phyloP scores from a whole-genome alignment of 257 asterid species.

The Osmanthus fragrans region DNA sequence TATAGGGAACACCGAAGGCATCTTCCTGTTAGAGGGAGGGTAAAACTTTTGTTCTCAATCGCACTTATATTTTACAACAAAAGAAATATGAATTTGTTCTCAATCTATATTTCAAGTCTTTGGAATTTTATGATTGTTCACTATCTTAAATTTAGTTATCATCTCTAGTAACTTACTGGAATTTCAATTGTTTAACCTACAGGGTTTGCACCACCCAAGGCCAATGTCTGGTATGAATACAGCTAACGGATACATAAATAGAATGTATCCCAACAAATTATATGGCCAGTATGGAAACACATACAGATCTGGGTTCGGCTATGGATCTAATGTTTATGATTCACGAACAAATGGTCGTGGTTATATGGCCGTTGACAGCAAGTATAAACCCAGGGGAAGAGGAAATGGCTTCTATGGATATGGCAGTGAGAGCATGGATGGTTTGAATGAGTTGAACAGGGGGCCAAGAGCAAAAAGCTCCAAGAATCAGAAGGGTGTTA shows the following conservation, averaged over 20 bases:
- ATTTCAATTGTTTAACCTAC: slow-evolving; percentile 6
- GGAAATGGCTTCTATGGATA: slow-evolving; percentile 47
- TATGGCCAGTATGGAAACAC: slow-evolving; percentile 60
- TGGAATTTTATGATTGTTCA: background rate
- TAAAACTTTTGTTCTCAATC: background rate
- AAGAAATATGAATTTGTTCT: background rate
- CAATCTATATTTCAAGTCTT: background rate
- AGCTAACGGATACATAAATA: slow-evolving; percentile 49
- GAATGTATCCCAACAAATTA: slow-evolving; percentile 55
- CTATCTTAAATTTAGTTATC: background rate
- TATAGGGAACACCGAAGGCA: background rate
- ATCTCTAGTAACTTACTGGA: slow-evolving; percentile 2
- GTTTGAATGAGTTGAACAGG: slow-evolving; percentile 66
- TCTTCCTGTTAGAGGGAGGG: background rate
- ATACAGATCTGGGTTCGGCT: slow-evolving; percentile 54
- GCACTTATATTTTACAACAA: background rate
- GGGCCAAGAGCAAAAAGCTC: slow-evolving; percentile 65
- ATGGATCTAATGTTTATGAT: slow-evolving; percentile 51
- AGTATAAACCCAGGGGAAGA: slow-evolving; percentile 62
- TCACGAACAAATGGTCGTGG: slow-evolving; percentile 51
- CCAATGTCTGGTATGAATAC: slow-evolving; percentile 47
- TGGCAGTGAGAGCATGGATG: slow-evolving; percentile 53
- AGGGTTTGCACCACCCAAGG: slow-evolving; percentile 56
- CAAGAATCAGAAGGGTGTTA: slow-evolving; percentile 47
- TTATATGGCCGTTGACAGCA: slow-evolving; percentile 53